Evolutionary conservation across 331 rosid genomes (phyloP).

Genomic region (Cydonia oblonga): DNA sequence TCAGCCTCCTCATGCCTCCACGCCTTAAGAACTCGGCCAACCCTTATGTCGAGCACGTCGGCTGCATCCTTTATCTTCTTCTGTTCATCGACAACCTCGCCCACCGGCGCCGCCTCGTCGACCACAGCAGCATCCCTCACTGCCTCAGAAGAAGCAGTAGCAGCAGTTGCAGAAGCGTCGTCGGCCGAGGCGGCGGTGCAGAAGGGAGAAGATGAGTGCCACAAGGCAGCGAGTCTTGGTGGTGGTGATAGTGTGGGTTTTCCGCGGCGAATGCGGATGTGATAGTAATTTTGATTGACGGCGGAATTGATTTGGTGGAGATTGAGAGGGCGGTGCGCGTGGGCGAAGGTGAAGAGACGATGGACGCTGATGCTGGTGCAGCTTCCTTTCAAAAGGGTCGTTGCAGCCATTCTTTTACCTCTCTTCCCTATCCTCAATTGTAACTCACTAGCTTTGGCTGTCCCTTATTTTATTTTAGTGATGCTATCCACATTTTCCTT

Average conservation of each 20-base stretch:
- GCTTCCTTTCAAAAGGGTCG: not conserved
- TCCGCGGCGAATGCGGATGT: not conserved
- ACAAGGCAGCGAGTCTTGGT: not conserved
- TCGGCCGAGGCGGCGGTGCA: constrained; percentile 27
- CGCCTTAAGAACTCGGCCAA: constrained; percentile 60
- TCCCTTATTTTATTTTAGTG: too few relatives aligned
- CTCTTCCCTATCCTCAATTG: not conserved
- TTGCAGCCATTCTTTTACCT: not conserved
- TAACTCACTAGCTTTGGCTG: not conserved
- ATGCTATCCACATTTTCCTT: too few relatives aligned
- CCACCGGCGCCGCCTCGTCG: not conserved
- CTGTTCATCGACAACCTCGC: not conserved
- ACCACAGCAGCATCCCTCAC: constrained; percentile 2
- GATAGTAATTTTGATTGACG: not conserved
- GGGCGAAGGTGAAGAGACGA: not conserved
- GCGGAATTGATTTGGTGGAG: not conserved
- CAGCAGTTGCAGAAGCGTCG: not conserved
- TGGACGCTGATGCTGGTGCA: not conserved
- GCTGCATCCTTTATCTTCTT: constrained; percentile 43
- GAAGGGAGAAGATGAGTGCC: constrained; percentile 13
- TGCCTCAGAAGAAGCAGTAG: not conserved
- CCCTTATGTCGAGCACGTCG: constrained; percentile 73
- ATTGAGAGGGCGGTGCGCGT: not conserved
- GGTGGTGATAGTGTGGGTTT: not conserved
- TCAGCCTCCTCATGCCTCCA: constrained; percentile 95